Percentiles rank a stretch among this genome's conserved stretches.
Evolutionary conservation across 208 protist genomes (phyloP).

Genomic region (Crithidia bombi): DNA sequence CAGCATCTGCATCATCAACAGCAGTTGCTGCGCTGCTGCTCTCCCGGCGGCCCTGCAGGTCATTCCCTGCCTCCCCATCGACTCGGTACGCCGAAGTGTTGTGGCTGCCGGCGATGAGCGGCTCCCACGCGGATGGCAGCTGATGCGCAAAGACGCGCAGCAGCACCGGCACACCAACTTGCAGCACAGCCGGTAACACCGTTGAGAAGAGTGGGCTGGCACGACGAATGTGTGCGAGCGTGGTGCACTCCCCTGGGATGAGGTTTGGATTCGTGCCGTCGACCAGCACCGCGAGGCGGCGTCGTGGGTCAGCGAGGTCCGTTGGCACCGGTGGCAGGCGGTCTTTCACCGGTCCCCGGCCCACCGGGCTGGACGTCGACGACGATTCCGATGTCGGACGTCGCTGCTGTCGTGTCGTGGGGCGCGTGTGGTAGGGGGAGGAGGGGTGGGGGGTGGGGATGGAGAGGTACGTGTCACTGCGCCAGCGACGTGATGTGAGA

Average conservation of each 20-base stretch:
- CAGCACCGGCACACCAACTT: constrained; percentile 81
- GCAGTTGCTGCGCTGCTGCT: too few relatives aligned
- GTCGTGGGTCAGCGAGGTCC: constrained; percentile 70
- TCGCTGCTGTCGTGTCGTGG: not conserved
- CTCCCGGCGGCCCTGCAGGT: too few relatives aligned
- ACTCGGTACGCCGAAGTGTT: too few relatives aligned
- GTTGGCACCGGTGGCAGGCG: constrained; percentile 65
- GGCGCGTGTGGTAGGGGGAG: not conserved
- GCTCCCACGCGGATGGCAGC: constrained; percentile 69
- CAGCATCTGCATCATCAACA: too few relatives aligned
- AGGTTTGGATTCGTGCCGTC: constrained; percentile 71
- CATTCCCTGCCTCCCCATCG: too few relatives aligned
- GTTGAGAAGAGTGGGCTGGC: constrained; percentile 51
- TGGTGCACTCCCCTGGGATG: constrained; percentile 25
- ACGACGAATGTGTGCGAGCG: constrained; percentile 20
- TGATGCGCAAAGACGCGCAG: constrained; percentile 79
- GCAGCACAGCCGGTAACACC: constrained; percentile 64
- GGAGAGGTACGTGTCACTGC: not conserved
- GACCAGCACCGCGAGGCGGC: constrained; percentile 77
- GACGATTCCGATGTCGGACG: not conserved
- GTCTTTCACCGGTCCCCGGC: constrained; percentile 79
- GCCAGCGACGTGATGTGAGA: not conserved
- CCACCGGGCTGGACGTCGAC: too few relatives aligned
- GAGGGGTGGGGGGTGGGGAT: not conserved
- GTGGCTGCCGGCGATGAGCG: constrained; percentile 35